Evolutionary conservation across 495 filamentous ascomycete species (phyloP).

Genomic region (Daldinia vernicosa): DNA sequence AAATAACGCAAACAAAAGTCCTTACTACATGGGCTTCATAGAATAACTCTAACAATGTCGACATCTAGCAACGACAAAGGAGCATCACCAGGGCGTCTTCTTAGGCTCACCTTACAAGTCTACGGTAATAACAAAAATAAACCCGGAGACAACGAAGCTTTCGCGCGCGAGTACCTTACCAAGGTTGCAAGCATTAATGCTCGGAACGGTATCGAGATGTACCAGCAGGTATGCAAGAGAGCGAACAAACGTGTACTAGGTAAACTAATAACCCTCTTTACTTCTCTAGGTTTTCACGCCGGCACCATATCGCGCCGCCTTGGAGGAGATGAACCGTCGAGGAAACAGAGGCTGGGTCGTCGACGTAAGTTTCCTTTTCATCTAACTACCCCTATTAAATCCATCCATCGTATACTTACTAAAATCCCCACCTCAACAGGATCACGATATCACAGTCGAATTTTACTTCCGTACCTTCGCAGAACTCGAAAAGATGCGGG

Average conservation of each 20-base stretch:
- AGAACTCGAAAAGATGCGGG: slow-evolving; percentile 7
- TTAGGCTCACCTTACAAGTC: slow-evolving; percentile 15
- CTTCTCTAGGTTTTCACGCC: not conserved
- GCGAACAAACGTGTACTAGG: no score
- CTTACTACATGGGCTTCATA: not conserved
- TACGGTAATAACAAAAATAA: slow-evolving; percentile 15
- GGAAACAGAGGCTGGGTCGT: slow-evolving; percentile 14
- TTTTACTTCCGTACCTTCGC: slow-evolving; percentile 26
- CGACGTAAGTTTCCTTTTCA: slow-evolving; percentile 8
- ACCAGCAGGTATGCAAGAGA: slow-evolving; percentile 16
- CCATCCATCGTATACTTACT: not conserved
- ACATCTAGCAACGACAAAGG: not conserved
- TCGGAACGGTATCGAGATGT: slow-evolving; percentile 16
- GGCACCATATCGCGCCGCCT: not conserved
- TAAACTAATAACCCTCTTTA: not conserved
- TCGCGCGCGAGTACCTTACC: slow-evolving; percentile 13
- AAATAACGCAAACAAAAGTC: not conserved
- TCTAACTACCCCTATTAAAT: not conserved
- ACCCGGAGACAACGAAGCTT: slow-evolving; percentile 7
- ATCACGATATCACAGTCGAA: slow-evolving; percentile 22
- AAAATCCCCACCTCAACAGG: not conserved
- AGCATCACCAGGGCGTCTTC: slow-evolving; percentile 3
- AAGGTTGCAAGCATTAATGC: slow-evolving; percentile 11
- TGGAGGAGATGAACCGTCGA: slow-evolving; percentile 15
- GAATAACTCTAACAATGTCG: not conserved